These are phyloP conservation scores for Lagenidium giganteum DNA, from an alignment of 352 stramenopile species.

Conservation along the genomic window DNA sequence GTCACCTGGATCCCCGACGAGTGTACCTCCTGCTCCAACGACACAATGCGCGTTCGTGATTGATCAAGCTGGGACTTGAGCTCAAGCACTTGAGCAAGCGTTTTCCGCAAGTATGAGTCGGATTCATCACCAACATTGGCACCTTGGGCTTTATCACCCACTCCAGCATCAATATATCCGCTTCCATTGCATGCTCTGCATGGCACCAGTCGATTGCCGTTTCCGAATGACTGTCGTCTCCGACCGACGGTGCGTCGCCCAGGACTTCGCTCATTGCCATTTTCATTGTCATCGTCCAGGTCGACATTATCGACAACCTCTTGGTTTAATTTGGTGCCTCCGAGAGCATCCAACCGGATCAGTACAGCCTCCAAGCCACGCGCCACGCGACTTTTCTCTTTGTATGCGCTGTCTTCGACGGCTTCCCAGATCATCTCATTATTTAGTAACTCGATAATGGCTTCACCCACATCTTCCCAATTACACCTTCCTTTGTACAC, in stretches of 20 bases:
- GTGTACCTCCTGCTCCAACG: conserved; percentile 37
- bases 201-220: conserved; percentile 31
- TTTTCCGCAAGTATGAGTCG: conserved; percentile 57
- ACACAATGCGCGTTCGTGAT: conserved; percentile 16
- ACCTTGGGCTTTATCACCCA: neutral
- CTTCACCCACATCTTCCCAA: conserved; percentile 48
- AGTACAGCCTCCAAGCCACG: conserved; percentile 45
- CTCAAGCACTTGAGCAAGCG: conserved; percentile 53
- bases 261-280: neutral
- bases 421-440: conserved; percentile 59
- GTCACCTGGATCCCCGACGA: conserved; percentile 18
- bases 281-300: neutral
- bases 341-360: conserved; percentile 22
- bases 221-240: conserved; percentile 10
- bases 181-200: conserved; percentile 47
- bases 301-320: neutral
- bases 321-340: neutral
- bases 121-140: conserved; percentile 17
- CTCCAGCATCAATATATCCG: conserved; percentile 34
- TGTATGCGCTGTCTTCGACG: conserved; percentile 35
- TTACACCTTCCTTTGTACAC: conserved; percentile 45
- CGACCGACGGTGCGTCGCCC: conserved; percentile 5
- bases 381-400: conserved; percentile 30
- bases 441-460: conserved; percentile 53
- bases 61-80: conserved; percentile 39